Conservation (phyloP, 495 filamentous ascomycete genomes). For the Aspergillus avenaceus region DNA sequence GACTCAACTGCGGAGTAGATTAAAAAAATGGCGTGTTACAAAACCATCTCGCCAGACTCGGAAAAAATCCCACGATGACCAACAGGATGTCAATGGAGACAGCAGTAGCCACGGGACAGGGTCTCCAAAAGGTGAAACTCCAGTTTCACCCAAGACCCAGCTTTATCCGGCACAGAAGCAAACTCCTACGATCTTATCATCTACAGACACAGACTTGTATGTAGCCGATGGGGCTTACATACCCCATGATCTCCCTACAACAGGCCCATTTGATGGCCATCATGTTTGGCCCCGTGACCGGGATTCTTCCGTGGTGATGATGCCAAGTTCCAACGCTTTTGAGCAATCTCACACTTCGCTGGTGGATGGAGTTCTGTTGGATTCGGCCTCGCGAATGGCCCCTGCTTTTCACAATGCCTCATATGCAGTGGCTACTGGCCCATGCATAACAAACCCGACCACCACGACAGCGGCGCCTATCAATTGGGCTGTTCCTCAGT, state of each 20-base stretch:
- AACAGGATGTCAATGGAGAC: constrained; percentile 22
- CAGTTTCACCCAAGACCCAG: constrained; percentile 11
- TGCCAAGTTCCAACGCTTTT: constrained; percentile 26
- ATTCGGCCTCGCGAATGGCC: constrained; percentile 12
- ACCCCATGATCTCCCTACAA: constrained; percentile 14
- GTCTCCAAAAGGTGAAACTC: constrained; percentile 17
- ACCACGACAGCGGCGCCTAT: constrained; percentile 16
- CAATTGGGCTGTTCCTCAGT: constrained; percentile 27
- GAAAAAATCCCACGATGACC: constrained; percentile 36
- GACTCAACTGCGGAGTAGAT: constrained; percentile 43
- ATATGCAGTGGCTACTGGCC: constrained; percentile 11
- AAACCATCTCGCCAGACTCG: constrained; percentile 45
- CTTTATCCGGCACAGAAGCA: constrained; percentile 1
- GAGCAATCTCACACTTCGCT: constrained; percentile 26
- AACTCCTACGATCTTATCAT: constrained; percentile 2
- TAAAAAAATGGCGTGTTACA: constrained; percentile 49
- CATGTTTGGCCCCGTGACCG: constrained; percentile 23
- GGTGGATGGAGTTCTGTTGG: constrained; percentile 16
- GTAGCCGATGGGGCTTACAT: constrained; percentile 14
- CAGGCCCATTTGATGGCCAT: constrained; percentile 10
- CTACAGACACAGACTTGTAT: constrained; percentile 18
- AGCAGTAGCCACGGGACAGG: constrained; percentile 19
- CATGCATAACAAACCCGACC: constrained; percentile 15
- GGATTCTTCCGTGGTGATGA: constrained; percentile 14
- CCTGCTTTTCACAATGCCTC: constrained; percentile 11